phyloP scores from a whole-genome alignment of 2,329 filamentous ascomycete species.

The Akanthomyces dipterigenus region DNA sequence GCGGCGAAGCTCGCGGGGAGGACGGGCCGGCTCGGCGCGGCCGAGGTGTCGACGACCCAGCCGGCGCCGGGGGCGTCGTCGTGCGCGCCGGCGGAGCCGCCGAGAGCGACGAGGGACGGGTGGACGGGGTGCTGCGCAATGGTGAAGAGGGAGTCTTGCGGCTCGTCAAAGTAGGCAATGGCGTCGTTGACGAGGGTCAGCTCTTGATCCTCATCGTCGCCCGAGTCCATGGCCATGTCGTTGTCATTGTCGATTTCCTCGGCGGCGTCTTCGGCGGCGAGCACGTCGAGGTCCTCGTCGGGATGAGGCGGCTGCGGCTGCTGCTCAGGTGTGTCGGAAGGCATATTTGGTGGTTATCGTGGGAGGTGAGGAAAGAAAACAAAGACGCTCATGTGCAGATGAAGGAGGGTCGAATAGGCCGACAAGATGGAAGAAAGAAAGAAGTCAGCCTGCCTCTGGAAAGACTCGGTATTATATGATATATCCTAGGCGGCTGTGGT shows the following conservation, averaged over 20 bases:
- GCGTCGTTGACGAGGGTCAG: slow-evolving; percentile 87
- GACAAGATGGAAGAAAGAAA: neutral
- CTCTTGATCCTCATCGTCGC: slow-evolving; percentile 62
- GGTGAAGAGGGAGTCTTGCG: slow-evolving; percentile 88
- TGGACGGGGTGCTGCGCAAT: slow-evolving; percentile 86
- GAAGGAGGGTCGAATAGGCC: neutral
- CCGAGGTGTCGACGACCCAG: slow-evolving; percentile 73
- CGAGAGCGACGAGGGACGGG: slow-evolving; percentile 75
- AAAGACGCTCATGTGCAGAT: neutral
- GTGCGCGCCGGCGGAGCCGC: slow-evolving; percentile 59
- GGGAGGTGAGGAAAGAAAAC: neutral
- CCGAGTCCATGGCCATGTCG: slow-evolving; percentile 76
- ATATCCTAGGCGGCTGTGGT: neutral
- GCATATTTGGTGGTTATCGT: neutral
- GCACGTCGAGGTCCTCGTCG: slow-evolving; percentile 57
- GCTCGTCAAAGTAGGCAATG: slow-evolving; percentile 80
- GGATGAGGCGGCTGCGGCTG: slow-evolving; percentile 24
- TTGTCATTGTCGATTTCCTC: slow-evolving; percentile 60
- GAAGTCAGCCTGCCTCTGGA: neutral
- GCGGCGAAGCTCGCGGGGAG: slow-evolving; percentile 71
- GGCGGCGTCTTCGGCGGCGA: slow-evolving; percentile 69
- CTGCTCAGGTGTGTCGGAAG: slow-evolving; percentile 1
- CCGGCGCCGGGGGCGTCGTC: slow-evolving; percentile 66
- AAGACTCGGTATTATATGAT: neutral
- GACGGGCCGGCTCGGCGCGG: slow-evolving; percentile 55